Percentiles rank a stretch among this genome's conserved stretches.
Conservation (phyloP, 306 rosid species). For the Rosa persica region DNA sequence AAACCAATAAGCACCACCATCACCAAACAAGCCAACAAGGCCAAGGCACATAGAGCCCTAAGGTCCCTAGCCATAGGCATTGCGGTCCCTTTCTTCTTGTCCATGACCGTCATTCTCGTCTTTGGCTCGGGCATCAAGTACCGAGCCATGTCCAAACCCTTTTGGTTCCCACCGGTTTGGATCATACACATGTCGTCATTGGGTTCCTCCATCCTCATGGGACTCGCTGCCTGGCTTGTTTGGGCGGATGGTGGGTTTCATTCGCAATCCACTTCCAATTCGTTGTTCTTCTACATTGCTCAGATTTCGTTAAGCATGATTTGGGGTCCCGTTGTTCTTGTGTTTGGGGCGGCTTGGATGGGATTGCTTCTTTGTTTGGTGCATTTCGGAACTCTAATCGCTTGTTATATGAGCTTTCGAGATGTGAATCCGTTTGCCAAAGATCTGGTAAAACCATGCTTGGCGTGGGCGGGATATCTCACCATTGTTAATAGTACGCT, state of each 20-base stretch:
- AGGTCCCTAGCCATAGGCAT: conserved; percentile 51
- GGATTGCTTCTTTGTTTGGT: conserved; percentile 34
- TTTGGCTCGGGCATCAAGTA: conserved; percentile 48
- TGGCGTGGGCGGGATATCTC: conserved; percentile 46
- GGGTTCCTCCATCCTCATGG: conserved; percentile 55
- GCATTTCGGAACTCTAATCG: conserved; percentile 40
- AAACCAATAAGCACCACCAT: conserved; percentile 4
- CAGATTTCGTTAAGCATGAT: conserved; percentile 45
- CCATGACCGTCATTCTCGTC: conserved; percentile 30
- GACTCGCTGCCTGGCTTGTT: conserved; percentile 69
- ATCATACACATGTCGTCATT: conserved; percentile 44
- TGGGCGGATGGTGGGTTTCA: conserved; percentile 83
- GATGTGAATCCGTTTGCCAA: conserved; percentile 54
- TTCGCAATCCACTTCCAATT: conserved; percentile 23
- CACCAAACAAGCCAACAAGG: conserved; percentile 34
- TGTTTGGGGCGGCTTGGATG: conserved; percentile 33
- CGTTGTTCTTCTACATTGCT: conserved; percentile 45
- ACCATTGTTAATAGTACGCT: conserved; percentile 34
- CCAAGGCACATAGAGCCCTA: conserved; percentile 46
- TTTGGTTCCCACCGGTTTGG: conserved; percentile 72
- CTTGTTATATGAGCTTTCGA: conserved; percentile 42
- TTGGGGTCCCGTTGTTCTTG: conserved; percentile 69
- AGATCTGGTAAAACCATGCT: conserved; percentile 53
- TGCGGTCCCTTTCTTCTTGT: conserved; percentile 42
- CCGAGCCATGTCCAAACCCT: conserved; percentile 31